Evolutionary conservation across 2,329 filamentous ascomycete genomes (phyloP), one percentile per base, ranked within the genome.

Genomic region (Colletotrichum liaoningense): DNA sequence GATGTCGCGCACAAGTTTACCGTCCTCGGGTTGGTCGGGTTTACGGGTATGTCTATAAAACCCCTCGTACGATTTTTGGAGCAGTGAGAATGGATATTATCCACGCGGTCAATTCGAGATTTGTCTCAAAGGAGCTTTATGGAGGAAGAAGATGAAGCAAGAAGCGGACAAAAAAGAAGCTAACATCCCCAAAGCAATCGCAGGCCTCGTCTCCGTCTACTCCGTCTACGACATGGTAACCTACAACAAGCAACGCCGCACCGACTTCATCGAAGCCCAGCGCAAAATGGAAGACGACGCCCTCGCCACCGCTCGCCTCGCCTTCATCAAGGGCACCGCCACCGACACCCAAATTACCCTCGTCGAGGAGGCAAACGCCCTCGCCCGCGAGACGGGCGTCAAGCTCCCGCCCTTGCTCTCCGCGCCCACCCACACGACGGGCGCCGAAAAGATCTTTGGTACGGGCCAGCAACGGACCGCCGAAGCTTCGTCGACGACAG

Each of bases 181-280:
- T n/a, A n/a, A n/a, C n/a, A n/a, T n/a, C n/a, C n/a, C n/a, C n/a
- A 66, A 72, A 90, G 89, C 84, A 63, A 83, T 91, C 74, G 88
- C 88, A 73, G 85, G 86, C 75, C 83, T 91, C 33, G 84, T 89
- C 54, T 90, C 88, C 67, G 82, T 87, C 74, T 91, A 91, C 84
- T 90, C 89, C 46, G 87, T 89, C 22, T 87, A 85, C 83, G 89
- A 91, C 81, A 91, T 91, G 89, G 84, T 91, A 73, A 84, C 85
- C 67, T 88, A 89, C 81, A 91, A 91, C 85, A 87, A 87, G 77
- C 87, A 88, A 82, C 88, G 89, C 77, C 89, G 88, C 78, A 83
- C 82, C 78, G 89, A 91, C 80, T 91, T 90, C 84, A 79, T 88
- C 77, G 86, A 88, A 72, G 84, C 88, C 67, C 88, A 90, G 78